Evolutionary conservation across 106 monocot species (phyloP), one percentile per base, ranked within the genome.

Genomic region (Allium sativum): DNA sequence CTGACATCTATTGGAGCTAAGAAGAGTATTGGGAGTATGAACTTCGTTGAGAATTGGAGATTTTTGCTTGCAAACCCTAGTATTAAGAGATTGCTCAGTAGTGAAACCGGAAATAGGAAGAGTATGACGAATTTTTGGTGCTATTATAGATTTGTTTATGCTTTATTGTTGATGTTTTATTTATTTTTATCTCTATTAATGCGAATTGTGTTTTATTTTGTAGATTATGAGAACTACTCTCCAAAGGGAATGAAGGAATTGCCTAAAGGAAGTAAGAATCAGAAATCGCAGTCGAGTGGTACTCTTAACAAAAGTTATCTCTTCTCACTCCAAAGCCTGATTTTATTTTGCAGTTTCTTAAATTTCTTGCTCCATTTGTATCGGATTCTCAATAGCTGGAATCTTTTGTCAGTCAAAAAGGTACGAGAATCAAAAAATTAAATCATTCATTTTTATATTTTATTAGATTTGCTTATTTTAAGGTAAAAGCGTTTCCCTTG

Each of bases 221-320:
- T 63, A 95, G 95, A 95, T 65, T 87, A 90, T 66, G 84, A 87
- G 73, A 95, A 95, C 50, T 87, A 90, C 64, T 81, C 73, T 19
- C 90, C 90, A 12, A 90, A 84, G 55, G 90, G 67, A 18, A 90
- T 73, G 72, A 95, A 90, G 74, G 84, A 84, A 12, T 75, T 76
- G 51, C 86, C 84, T 6, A 90, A 84, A 71, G 81, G 59, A 42
- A 81, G 62, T 61, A 90, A 71, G 54, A 79, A 81, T 31, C 64
- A 75, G 45, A 90, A 87, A 61, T 84, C 86, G 4, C 74, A 90
- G 43, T 77, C 90, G 7, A 95, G 81, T 79, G 81, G 95, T 95
- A 68, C 64, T 7, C 1, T 60, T 60, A n/a, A n/a, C n/a, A n/a
- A n/a, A n/a, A n/a, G n/a, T n/a, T n/a, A n/a, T n/a, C n/a, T n/a